Base-by-base conservation (phyloP, 352 stramenopile genomes). In the Pythium insidiosum region DNA sequence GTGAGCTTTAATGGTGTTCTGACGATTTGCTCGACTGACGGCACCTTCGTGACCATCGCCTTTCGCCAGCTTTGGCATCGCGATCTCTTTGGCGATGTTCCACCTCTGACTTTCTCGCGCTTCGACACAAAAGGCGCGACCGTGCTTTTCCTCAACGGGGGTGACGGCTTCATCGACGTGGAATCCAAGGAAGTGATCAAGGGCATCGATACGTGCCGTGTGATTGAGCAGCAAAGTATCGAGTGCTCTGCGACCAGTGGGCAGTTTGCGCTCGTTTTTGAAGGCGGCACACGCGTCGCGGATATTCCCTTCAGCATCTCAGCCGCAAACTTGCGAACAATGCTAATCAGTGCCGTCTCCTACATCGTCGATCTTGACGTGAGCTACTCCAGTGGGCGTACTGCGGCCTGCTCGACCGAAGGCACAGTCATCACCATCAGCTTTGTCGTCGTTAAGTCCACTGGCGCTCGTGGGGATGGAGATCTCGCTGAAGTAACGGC, bases 321-420 rank as follows among this genome's bases (percentile, higher is more conserved):
- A 0, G 69, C 69, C 0, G 37, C 58, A 9, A 34, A 63, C 13
- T 50, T 89, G n/a, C 60, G 63, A 10, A 22, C 49, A 5, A 61
- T 35, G 5, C 71, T 89, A 19, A 47, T 84, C 25, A 56, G 38
- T 1, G 56, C 47, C 10, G 70, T 89, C 21, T 39, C 72, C 0
- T 82, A 77, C 45, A 61, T 87, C 50, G 20, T 82, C 4, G 77
- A 86, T 30, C 53, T 89, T 11, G 77, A 87, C 29, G 70, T 89
- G 18, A 47, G 26, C 0, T 85, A 60, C 50, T 57, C 65, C 1
- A 47, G 44, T 10, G 53, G 50, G 1, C 50, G 54, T 19, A 58
- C 56, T 0, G 43, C 56, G 0, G 78, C 73, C 18, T 89, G 77
- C 33, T 73, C 63, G 0, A 63, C 63, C 18, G 40, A 56, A 9